A percentile compares a stretch with the other conserved stretches of the same genome.
Conservation (phyloP, 768 basidiomycete species). For the Boletus sensibilis region DNA sequence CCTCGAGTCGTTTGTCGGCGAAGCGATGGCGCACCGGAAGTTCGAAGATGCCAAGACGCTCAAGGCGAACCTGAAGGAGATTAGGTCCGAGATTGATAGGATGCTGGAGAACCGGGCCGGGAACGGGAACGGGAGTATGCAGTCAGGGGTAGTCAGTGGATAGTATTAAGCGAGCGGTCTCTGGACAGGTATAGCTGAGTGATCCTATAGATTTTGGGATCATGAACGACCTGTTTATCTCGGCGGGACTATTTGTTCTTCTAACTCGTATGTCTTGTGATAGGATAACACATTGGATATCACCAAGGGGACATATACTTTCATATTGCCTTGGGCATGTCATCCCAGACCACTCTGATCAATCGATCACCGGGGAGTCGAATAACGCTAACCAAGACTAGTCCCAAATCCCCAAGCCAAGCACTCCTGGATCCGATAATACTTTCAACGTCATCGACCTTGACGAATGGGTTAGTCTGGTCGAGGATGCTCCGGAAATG, state of each 20-base stretch:
- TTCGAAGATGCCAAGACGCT: conserved; percentile 94
- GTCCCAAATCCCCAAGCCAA: too few relatives aligned
- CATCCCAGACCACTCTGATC: not conserved
- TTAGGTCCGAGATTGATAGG: conserved; percentile 78
- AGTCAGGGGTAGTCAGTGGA: not conserved
- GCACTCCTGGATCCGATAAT: too few relatives aligned
- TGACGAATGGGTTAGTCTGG: too few relatives aligned
- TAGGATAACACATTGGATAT: conserved; percentile 8
- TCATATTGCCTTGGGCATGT: not conserved
- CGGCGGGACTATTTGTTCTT: not conserved
- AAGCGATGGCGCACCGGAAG: conserved; percentile 87
- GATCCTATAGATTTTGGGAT: not conserved
- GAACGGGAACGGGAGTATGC: conserved; percentile 1
- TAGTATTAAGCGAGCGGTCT: not conserved
- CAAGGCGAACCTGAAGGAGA: conserved; percentile 76
- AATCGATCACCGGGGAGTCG: too few relatives aligned
- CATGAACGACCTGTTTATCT: not conserved
- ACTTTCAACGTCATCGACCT: too few relatives aligned
- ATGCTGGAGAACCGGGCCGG: conserved; percentile 43
- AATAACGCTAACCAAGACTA: too few relatives aligned
- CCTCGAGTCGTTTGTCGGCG: conserved; percentile 85
- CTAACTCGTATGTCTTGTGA: too few relatives aligned
- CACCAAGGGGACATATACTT: not conserved
- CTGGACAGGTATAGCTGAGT: not conserved
- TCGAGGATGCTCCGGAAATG: too few relatives aligned